Percentiles rank a stretch among this genome's conserved stretches.
These are phyloP conservation scores for Psophocarpus tetragonolobus DNA, from an alignment of 306 rosid species.

Conservation along the genomic window DNA sequence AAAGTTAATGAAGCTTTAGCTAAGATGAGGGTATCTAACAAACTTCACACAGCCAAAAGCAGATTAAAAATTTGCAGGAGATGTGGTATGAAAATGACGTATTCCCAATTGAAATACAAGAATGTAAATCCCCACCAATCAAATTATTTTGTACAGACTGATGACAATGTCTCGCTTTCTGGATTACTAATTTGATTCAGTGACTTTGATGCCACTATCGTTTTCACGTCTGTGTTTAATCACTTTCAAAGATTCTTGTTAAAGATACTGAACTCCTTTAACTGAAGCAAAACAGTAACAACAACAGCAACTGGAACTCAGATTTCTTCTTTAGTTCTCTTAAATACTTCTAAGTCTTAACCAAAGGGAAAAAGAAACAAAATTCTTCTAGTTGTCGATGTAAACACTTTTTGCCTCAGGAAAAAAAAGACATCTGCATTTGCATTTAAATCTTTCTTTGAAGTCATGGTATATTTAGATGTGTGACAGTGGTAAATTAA, in stretches of 20 bases:
- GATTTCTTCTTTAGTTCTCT: slow-evolving; percentile 5
- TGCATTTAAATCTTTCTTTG: background rate
- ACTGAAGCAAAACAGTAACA: slow-evolving; percentile 15
- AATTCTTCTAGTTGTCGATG: background rate
- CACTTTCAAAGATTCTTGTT: slow-evolving; percentile 14
- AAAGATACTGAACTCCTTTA: slow-evolving; percentile 24
- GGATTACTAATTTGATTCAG: slow-evolving; percentile 36
- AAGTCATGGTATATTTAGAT: background rate
- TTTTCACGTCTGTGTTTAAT: slow-evolving; percentile 33
- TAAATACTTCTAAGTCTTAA: background rate
- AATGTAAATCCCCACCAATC: slow-evolving; percentile 18
- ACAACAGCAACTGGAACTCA: background rate
- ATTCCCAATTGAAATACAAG: slow-evolving; percentile 6
- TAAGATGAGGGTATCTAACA: slow-evolving; percentile 33
- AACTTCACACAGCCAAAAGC: slow-evolving; percentile 14
- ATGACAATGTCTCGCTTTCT: slow-evolving; percentile 27
- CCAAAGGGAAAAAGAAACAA: background rate
- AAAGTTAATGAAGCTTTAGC: slow-evolving; percentile 35
- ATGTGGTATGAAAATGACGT: slow-evolving; percentile 38
- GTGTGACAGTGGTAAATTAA: background rate
- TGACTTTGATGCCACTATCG: slow-evolving; percentile 37
- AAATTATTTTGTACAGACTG: slow-evolving; percentile 20
- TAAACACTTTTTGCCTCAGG: background rate
- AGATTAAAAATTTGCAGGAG: slow-evolving; percentile 24
- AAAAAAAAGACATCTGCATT: background rate